Base-by-base conservation (phyloP, 108 stramenopile genomes). In the Ochromonas danica region DNA sequence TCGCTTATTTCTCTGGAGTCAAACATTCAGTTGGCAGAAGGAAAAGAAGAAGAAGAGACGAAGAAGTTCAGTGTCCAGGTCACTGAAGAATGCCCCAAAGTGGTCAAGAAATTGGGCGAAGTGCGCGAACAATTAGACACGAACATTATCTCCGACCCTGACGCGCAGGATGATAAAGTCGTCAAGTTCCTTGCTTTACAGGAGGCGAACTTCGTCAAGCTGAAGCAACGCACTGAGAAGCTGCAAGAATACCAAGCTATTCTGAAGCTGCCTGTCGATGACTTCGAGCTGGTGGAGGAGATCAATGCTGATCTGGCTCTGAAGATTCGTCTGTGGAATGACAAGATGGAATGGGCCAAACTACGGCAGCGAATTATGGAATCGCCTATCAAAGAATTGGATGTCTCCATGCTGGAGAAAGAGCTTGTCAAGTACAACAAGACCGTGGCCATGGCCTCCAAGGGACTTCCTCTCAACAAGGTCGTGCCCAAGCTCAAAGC, bases 251-350 rank as follows among this genome's bases (percentile, higher is more conserved):
- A 88, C 61, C 89, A 90, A 75, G 70, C 2, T 10, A 41, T 67
- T 45, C 71, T 87, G 17, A 71, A 78, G 43, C 86, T 86, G 62
- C 57, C 40, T 27, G 82, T 89, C 60, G 85, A 84, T 71, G 90
- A 90, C 67, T 87, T 79, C 38, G 90, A 90, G 42, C 45, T 39
- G 60, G 67, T 89, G 0, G 90, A 90, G 40, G 90, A 90, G 60
- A 88, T 89, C 2, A 39, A 60, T 0, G 65, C 77, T 17, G 89
- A 90, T 61, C 71, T 90, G 10, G 82, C 38, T 25, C 71, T 90
- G 45, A 90, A 90, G 87, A 43, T 78, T 35, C 31, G 79, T 22
- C 78, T 90, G 17, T 90, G 90, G 90, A 71, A 45, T 30, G 89
- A 85, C 14, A 71, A 87, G 33, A 61, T 85, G 45, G 89, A 88